Evolutionary conservation across 805 yeast species (phyloP), one percentile per base, ranked within the genome.

Genomic region (Peterozyma toletana): DNA sequence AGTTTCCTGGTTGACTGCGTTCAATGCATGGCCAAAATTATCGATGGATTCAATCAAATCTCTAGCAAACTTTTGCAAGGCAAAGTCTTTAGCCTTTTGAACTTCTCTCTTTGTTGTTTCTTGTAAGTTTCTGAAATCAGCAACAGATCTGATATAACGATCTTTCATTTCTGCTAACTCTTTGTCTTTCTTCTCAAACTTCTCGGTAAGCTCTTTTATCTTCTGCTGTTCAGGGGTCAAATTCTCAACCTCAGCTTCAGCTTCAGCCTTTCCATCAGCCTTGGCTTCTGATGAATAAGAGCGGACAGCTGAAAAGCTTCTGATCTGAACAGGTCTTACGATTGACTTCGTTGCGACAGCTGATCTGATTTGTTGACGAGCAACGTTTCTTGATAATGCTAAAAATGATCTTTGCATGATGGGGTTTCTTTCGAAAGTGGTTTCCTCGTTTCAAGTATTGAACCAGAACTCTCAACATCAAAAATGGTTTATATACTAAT

Each of bases 121-220:
- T 70, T 89, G 97, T 55, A 89, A 71, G 66, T 86, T 88, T 56
- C 96, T 80, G 81, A 88, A 90, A 63, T 89, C 97, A 21, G 96
- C 96, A 45, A 88, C 75, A 18, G 95, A 75, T 53, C 95, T 79
- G 45, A 87, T 73, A 58, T 85, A 82, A 54, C 82, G 80, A 63
- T 88, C 95, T 64, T 87, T 89, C 68, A 85, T 69, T 53, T 84
- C 88, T 21, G 89, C 89, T 50, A 74, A 70, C 50, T 89, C 96
- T 58, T 79, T 80, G 54, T 75, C 82, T 59, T 80, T 86, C 44
- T 71, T 70, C 33, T 64, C 73, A 50, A 78, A 67, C 59, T 83
- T 79, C 27, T 64, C 67, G 56, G 76, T 69, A 49, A 82, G 55
- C 44, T 69, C 71, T 11, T 54, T 53, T n/a, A 58, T 53, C 51